Base-by-base conservation (phyloP, 306 rosid genomes). In the Acacia confusa region DNA sequence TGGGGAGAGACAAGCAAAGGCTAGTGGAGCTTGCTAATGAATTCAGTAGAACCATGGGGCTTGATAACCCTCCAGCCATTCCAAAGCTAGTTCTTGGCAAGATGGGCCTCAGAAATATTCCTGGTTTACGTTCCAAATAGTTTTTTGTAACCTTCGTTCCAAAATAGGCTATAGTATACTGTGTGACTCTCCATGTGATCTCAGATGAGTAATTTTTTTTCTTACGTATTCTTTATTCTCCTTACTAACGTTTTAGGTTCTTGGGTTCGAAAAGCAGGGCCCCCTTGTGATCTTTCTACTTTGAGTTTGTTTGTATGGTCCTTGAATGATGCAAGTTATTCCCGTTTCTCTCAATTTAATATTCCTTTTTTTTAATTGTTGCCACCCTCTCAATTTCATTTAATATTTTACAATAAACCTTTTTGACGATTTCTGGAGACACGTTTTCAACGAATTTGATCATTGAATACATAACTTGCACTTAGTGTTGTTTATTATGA, bases 11-110 rank as follows among this genome's bases (percentile, higher is more conserved):
- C 81, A 95, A 95, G 88, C 38, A 82, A 19, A 89, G 66, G 85
- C 89, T 95, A 22, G 99, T 92, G 64, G 97, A 92, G 86, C 98
- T 95, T 75, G 99, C 97, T 5, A 95, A 93, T 17, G 99, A 95
- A 77, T 95, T 93, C 83, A 93, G 99, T 82, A 73, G 88, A 87
- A 87, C 91, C 87, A 95, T 95, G 98, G 98, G 98, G 60, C 92
- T 95, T 30, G 97, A 92, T 79, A 93, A 69, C 58, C 98, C 97
- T 83, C 98, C 99, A 3, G 97, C 94, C 55, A 88, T 93, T 76
- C 83, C 98, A 71, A 89, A 85, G 79, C 87, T 88, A 12, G 86
- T 93, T 16, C 92, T 95, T 13, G 92, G 97, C 74, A 95, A 95
- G 94, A 92, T 93, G 99, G 99, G 99, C 70, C 92, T 95, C 43